Conservation (phyloP, 1,139 yeast genomes). For the Kluyveromyces marxianus region DNA sequence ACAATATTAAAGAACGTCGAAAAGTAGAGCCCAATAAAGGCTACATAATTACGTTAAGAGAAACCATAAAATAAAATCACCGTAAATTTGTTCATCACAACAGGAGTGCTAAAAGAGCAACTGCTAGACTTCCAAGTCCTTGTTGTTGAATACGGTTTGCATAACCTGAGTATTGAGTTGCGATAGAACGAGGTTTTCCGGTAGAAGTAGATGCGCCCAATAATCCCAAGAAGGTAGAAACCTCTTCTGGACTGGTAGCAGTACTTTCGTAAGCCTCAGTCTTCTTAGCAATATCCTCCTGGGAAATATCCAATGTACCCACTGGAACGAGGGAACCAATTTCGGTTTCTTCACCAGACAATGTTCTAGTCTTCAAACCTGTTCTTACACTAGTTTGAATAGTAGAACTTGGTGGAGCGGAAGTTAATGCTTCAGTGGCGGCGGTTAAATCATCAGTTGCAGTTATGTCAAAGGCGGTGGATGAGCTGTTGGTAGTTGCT, state of each 20-base stretch:
- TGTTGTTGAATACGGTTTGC: slow-evolving; percentile 2
- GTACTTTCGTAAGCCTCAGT: neutral
- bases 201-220: slow-evolving; percentile 1
- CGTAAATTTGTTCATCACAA: neutral
- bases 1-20: no score
- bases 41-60: no score
- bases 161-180: neutral
- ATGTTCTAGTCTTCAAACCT: neutral
- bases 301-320: neutral
- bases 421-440: neutral
- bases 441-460: no score
- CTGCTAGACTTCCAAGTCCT: neutral
- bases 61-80: no score
- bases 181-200: neutral
- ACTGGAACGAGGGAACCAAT: neutral
- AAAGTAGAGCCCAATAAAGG: no score
- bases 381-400: neutral
- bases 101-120: neutral
- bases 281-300: neutral
- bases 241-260: neutral
- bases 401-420: no score
- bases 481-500: neutral
- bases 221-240: neutral
- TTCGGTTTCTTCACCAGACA: slow-evolving; percentile 1
- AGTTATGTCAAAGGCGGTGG: neutral